phyloP scores from a whole-genome alignment of 306 rosid genomes.

The Acmispon strigosus region DNA sequence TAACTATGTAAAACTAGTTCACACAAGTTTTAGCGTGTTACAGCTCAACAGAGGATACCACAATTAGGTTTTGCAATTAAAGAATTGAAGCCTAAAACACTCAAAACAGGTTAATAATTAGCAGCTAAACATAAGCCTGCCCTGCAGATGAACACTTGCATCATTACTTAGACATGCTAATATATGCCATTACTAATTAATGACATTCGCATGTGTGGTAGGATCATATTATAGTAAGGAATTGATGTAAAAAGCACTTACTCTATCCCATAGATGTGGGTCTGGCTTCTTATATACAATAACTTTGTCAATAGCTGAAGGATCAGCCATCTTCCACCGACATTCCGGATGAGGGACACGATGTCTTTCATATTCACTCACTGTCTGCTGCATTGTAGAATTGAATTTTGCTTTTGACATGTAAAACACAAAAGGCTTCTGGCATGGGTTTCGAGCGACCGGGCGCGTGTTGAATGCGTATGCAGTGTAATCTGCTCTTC shows the following conservation, averaged over 20 bases:
- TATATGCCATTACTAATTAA: too few species aligned
- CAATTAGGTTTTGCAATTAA: background rate
- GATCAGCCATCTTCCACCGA: slow-evolving; percentile 77
- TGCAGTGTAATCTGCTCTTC: slow-evolving; percentile 88
- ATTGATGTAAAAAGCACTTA: slow-evolving; percentile 30
- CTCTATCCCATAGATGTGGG: slow-evolving; percentile 85
- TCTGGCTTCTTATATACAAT: slow-evolving; percentile 65
- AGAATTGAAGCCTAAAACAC: background rate
- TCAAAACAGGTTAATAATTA: background rate
- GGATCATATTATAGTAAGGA: background rate
- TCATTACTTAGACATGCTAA: too few species aligned
- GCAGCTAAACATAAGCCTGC: background rate
- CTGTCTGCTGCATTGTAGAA: slow-evolving; percentile 34
- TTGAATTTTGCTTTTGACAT: slow-evolving; percentile 43
- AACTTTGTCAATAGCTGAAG: slow-evolving; percentile 43
- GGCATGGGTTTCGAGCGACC: slow-evolving; percentile 78
- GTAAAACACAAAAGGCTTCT: slow-evolving; percentile 86
- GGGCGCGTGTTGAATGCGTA: slow-evolving; percentile 98
- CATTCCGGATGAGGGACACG: slow-evolving; percentile 58
- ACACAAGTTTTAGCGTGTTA: too few species aligned
- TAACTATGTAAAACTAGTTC: too few species aligned
- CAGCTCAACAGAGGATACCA: background rate
- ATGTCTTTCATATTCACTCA: slow-evolving; percentile 57
- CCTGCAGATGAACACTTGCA: too few species aligned
- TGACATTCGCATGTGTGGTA: background rate